Base-by-base conservation (phyloP, 306 rosid species). In the Vigna nakashimae region DNA sequence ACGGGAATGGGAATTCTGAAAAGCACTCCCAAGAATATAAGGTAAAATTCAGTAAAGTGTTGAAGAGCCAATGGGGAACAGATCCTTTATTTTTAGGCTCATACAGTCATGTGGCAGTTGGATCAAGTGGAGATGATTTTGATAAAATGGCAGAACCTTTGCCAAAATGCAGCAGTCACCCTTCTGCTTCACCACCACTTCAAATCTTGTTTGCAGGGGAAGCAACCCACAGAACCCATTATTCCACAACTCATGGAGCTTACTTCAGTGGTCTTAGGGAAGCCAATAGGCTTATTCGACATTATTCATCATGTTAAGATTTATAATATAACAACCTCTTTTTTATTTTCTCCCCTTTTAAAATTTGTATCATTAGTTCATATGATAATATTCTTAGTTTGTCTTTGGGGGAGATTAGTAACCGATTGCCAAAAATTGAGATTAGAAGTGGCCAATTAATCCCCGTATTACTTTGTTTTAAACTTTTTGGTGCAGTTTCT, bases 201-300 rank as follows among this genome's bases (percentile, higher is more conserved):
- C 98, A 92, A 74, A 84, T 95, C 82, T 84, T 95, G 87, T 95
- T 95, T 78, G 98, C 99, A 65, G 98, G 99, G 18, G 99, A 95
- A 84, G 98, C 99, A 53, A 95, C 99, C 9, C 99, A 95, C 82
- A 87, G 97, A 86, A 92, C 94, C 69, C 93, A 95, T 79, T 95
- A 95, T 82, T 95, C 99, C 22, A 95, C 99, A 30, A 95, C 99
- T 67, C 99, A 95, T 86, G 99, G 99, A 71, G 99, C 99, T 77
- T 92, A 92, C 79, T 84, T 90, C 75, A 95, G 98, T 84, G 99
- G 99, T 46, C 96, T 92, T 71, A 91, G 99, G 77, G 99, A 95
- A 84, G 99, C 98, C 77, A 86, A 81, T 70, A 89, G 99, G 89
- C 92, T 95, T 83, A 96, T 95, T 86, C 90, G 85, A 75, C 90